Base-by-base conservation (phyloP, 352 stramenopile genomes). In the Globisporangium radiosum region DNA sequence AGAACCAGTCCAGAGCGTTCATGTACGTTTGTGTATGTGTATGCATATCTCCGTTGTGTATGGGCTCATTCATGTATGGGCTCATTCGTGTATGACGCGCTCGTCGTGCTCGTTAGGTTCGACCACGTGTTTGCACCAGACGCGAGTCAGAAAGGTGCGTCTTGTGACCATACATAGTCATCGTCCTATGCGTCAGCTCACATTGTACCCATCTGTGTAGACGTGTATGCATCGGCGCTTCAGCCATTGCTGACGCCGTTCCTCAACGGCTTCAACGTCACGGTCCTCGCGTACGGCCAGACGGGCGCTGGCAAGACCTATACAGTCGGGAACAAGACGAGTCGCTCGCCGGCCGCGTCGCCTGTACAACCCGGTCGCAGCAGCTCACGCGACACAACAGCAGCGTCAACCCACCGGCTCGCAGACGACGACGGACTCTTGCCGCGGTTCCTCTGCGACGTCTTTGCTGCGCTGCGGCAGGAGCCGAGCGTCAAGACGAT, bases 201-300 rank as follows among this genome's bases (percentile, higher is more conserved):
- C 25, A 33, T 33, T 3, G 1, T 3, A 33, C 25, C 25, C 44
- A 48, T n/a, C 11, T n/a, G 5, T 47, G 13, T 38, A 68, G 73
- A 83, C 9, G 65, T 86, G 36, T 86, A 83, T 54, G 38, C 56
- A 3, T 47, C 47, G 10, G 52, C 74, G 13, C 49, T 86, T 2
- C 73, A 83, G 59, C 72, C 76, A n/a, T 57, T 83, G 13, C 50
- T 86, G 52, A 56, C 52, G 8, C 59, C 68, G 33, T 81, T 86
- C 44, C 68, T 86, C 10, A 73, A 83, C 52, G 76, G 76, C 13
- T 86, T 75, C 62, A 86, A 86, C 62, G 73, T 78, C 52, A 86
- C 76, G 0, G 72, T 86, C 33, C 74, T 87, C 47, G 76, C 71
- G 1, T 87, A 87, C 48, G 76, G 76, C 1, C 76, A 87, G 49